Conservation (phyloP, 768 basidiomycete genomes). For the Naganishia randhawae region DNA sequence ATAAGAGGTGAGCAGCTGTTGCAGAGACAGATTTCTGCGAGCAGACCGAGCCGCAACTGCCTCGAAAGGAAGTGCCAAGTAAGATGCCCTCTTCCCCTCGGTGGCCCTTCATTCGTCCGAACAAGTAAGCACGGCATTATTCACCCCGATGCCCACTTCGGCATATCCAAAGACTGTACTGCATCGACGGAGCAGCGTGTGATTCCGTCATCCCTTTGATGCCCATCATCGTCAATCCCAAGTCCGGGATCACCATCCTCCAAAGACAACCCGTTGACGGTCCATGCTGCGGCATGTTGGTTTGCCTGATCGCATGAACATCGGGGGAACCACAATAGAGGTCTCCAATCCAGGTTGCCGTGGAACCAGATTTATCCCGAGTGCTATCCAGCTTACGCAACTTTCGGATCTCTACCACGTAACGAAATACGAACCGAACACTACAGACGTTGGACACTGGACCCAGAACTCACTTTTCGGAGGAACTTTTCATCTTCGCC, state of each 20-base stretch:
- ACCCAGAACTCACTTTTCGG: conserved; percentile 68
- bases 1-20: not conserved
- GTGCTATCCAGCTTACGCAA: not conserved
- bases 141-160: not conserved
- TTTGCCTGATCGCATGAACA: not conserved
- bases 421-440: not conserved
- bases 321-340: not conserved
- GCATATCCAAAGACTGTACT: not conserved
- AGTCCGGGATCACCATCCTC: not conserved
- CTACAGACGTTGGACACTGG: not conserved
- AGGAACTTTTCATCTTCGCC: conserved; percentile 76
- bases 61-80: not conserved
- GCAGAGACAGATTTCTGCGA: not conserved
- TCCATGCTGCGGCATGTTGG: not conserved
- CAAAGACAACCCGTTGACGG: too few species aligned
- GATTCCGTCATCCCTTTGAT: not conserved
- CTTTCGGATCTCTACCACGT: not conserved
- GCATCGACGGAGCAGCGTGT: not conserved
- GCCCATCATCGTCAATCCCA: not conserved
- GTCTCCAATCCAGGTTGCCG: not conserved
- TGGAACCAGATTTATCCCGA: not conserved
- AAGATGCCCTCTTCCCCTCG: not conserved
- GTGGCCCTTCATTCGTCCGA: not conserved
- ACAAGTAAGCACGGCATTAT: not conserved
- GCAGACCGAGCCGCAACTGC: not conserved